Percentiles rank a stretch among this genome's conserved stretches.
These are phyloP conservation scores for Nicotiana attenuata DNA, from an alignment of 257 asterid species.

Conservation along the genomic window DNA sequence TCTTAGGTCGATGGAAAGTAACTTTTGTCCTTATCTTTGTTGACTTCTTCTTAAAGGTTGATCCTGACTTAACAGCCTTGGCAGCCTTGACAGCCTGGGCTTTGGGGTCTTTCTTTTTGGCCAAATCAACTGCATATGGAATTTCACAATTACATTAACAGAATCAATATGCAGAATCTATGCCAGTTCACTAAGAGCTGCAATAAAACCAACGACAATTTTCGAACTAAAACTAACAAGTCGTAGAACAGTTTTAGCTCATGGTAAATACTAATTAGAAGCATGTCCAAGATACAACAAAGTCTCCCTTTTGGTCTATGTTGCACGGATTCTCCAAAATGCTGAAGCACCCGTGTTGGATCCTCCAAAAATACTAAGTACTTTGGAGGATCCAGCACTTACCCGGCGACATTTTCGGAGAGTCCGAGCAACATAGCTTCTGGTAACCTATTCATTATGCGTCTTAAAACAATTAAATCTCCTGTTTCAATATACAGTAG, in stretches of 20 bases:
- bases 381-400: too few species aligned
- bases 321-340: too few species aligned
- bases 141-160: background rate
- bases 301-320: background rate
- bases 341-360: too few species aligned
- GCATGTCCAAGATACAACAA: background rate
- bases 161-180: background rate
- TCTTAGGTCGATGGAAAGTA: constrained; percentile 48
- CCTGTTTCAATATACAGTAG: too few species aligned
- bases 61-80: constrained; percentile 29
- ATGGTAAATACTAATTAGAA: background rate
- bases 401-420: too few species aligned
- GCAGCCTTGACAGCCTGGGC: constrained; percentile 33
- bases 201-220: background rate
- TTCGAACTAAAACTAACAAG: background rate
- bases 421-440: too few species aligned
- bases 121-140: constrained; percentile 21
- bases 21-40: constrained; percentile 49
- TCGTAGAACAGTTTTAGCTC: background rate
- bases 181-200: background rate
- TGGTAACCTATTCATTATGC: background rate
- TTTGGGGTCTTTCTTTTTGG: constrained; percentile 47
- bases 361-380: too few species aligned
- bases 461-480: background rate
- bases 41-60: constrained; percentile 40